Base-by-base conservation (phyloP, 441 rosid genomes). In the Pelargonium citronellum region DNA sequence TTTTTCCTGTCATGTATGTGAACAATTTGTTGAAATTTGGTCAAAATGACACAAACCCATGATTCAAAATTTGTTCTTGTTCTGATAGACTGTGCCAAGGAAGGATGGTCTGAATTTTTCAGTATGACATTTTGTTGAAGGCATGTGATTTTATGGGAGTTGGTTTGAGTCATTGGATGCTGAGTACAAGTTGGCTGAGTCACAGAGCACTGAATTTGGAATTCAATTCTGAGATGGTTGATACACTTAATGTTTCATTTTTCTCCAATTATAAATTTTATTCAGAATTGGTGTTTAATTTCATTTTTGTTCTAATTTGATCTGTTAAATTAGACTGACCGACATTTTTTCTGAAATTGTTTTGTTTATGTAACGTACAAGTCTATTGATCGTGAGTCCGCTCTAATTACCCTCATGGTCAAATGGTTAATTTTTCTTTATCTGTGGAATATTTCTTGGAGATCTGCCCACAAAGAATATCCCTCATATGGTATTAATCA, bases 401-500 rank as follows among this genome's bases (percentile, higher is more conserved):
- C 24, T 22, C 1, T 22, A 22, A 1, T 22, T 22, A 22, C 24
- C 1, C 24, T 22, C 24, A 22, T 22, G 24, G 24, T 22, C 24
- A 70, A 66, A 47, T 67, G 46, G 60, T 43, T 11, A 72, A 69
- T 58, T 67, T 73, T 55, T 13, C 51, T 77, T 53, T 69, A 34
- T 30, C 41, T 47, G 41, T 49, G 67, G 66, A 64, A 73, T 79
- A 77, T 77, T 66, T 74, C 64, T 57, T 69, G 41, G 55, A 71
- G 81, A 74, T 76, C 81, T 79, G 70, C 68, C 68, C 66, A 15
- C 39, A 65, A 78, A 74, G 74, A 71, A 67, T 68, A 73, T 71
- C 76, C 79, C 71, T 79, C 79, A 51, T 30, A 49, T 13, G 30
- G 22, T 30, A 46, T 70, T 39, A 41, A 49, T 68, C 19, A 57